Conservation (phyloP, 805 yeast genomes). For the Metschnikowia santaceciliae region DNA sequence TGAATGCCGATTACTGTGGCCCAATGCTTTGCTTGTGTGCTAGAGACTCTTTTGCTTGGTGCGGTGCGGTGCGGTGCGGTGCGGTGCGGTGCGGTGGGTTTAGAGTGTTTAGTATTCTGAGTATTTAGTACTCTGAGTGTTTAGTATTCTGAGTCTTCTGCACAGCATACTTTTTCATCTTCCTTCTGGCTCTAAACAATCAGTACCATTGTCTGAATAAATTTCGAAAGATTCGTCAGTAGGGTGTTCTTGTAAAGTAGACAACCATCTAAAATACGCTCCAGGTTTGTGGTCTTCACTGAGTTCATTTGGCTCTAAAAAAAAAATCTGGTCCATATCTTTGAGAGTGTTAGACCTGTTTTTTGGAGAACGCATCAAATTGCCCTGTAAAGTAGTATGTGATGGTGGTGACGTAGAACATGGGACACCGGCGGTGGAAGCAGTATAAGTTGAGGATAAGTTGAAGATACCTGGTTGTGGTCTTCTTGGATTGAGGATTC, state of each 20-base stretch:
- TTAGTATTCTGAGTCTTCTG: neutral
- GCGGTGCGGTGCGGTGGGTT: too few species aligned
- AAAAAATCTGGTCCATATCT: slow-evolving; percentile 31
- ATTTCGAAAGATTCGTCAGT: slow-evolving; percentile 20
- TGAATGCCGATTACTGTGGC: neutral
- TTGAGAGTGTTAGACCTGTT: slow-evolving; percentile 34
- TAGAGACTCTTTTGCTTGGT: neutral
- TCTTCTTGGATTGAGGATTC: slow-evolving; percentile 1
- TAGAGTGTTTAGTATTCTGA: neutral
- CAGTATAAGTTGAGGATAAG: neutral
- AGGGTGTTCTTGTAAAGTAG: slow-evolving; percentile 56
- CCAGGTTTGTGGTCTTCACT: slow-evolving; percentile 50
- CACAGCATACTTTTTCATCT: neutral
- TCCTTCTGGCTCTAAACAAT: neutral
- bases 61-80: neutral
- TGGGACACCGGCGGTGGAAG: slow-evolving; percentile 5
- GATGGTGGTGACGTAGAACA: slow-evolving; percentile 12
- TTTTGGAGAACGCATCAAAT: slow-evolving; percentile 20
- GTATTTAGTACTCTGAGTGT: neutral
- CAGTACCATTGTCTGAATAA: neutral
- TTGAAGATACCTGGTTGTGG: neutral
- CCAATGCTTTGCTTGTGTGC: neutral
- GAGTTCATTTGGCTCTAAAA: slow-evolving; percentile 29
- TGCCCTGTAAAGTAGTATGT: neutral
- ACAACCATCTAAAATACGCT: slow-evolving; percentile 62